Percentiles rank a stretch among this genome's conserved stretches.
These are phyloP conservation scores for Petunia secreta DNA, from an alignment of 257 asterid species.

Conservation along the genomic window DNA sequence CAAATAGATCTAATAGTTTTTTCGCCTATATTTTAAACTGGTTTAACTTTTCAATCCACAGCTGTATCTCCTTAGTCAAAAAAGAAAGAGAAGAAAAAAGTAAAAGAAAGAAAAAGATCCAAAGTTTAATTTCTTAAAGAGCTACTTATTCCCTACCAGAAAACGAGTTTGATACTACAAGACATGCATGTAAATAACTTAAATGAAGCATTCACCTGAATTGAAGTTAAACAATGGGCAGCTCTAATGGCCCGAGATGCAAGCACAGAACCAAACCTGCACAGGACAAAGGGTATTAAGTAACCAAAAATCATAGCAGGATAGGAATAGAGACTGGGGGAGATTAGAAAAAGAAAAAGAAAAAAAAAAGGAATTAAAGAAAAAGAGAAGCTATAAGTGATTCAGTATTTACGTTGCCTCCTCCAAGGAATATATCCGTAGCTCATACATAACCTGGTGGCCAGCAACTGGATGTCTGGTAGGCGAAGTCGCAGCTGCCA, in stretches of 20 bases:
- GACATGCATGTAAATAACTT: conserved; percentile 14
- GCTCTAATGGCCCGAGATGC: conserved; percentile 97
- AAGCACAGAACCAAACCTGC: conserved; percentile 83
- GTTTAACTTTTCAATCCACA: neutral
- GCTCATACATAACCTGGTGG: conserved; percentile 89
- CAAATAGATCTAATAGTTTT: conserved; percentile 12
- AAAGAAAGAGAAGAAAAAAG: neutral
- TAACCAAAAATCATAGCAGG: conserved; percentile 28
- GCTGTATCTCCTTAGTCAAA: neutral
- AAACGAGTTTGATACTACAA: conserved; percentile 6
- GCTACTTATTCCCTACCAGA: neutral
- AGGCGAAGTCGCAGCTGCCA: conserved; percentile 85
- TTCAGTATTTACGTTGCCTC: conserved; percentile 72
- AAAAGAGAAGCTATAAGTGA: conserved; percentile 1
- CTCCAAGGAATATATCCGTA: conserved; percentile 93
- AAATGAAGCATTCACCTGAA: conserved; percentile 69
- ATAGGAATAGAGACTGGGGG: neutral
- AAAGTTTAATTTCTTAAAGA: neutral
- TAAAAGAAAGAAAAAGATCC: conserved; percentile 19
- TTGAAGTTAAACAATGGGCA: conserved; percentile 98
- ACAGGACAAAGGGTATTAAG: conserved; percentile 24
- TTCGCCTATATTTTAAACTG: neutral
- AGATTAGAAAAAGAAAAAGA: neutral
- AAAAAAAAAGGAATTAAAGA: neutral
- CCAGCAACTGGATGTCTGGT: conserved; percentile 93